Conservation (phyloP, 2,329 filamentous ascomycete species). For the Blumeria graminis region DNA sequence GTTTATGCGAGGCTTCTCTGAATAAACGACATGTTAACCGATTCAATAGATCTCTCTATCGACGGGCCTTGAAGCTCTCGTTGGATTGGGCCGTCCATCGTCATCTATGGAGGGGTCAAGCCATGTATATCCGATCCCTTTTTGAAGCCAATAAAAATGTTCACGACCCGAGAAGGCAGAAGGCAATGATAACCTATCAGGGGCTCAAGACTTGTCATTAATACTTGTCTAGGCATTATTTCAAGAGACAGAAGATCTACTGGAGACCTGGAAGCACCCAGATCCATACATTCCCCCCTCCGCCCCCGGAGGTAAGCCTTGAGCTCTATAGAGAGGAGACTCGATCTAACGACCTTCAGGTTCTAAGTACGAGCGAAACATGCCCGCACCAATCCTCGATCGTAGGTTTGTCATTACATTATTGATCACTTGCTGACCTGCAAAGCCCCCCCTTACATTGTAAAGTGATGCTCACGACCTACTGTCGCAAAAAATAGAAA, state of each 20-base stretch:
- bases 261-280: slow-evolving; percentile 92
- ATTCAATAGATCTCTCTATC: slow-evolving; percentile 46
- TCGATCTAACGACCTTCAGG: slow-evolving; percentile 23
- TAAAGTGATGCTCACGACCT: slow-evolving; percentile 4
- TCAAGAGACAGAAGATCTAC: slow-evolving; percentile 63
- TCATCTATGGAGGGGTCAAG: slow-evolving; percentile 84
- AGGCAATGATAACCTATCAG: slow-evolving; percentile 19
- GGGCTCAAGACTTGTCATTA: too few species aligned
- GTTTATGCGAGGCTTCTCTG: too few species aligned
- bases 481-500: too few species aligned
- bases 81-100: slow-evolving; percentile 91
- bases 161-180: slow-evolving; percentile 62
- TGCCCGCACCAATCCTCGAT: slow-evolving; percentile 55
- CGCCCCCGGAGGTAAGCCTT: slow-evolving; percentile 59
- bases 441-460: slow-evolving; percentile 12
- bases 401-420: slow-evolving; percentile 31
- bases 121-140: slow-evolving; percentile 78
- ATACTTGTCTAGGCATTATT: slow-evolving; percentile 40
- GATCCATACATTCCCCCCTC: slow-evolving; percentile 79
- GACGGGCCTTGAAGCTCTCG: slow-evolving; percentile 74
- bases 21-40: too few species aligned
- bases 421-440: neutral
- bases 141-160: slow-evolving; percentile 86
- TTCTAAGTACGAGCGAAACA: slow-evolving; percentile 88
- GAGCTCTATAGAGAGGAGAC: neutral